phyloP scores from a whole-genome alignment of 176 grass and related monocot species.

The Oryza nivara region DNA sequence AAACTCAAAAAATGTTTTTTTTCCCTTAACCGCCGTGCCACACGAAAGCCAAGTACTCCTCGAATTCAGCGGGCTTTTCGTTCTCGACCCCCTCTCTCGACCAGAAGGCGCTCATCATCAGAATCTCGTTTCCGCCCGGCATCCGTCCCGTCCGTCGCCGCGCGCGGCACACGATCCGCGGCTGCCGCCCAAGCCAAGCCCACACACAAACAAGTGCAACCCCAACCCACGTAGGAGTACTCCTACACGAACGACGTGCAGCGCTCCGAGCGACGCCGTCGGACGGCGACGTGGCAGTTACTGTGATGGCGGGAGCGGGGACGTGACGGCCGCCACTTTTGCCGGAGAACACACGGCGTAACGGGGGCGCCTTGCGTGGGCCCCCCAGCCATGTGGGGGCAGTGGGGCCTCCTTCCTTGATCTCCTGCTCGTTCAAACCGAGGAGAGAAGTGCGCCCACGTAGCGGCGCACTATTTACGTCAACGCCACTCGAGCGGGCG shows the following conservation, averaged over 20 bases:
- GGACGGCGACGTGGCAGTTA: constrained; percentile 27
- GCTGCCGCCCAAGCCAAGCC: neutral
- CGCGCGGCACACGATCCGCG: constrained; percentile 1
- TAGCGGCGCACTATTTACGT: neutral
- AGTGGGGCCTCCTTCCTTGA: too few relatives aligned
- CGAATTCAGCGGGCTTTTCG: constrained; percentile 24
- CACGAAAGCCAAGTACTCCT: constrained; percentile 25
- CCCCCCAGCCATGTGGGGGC: neutral
- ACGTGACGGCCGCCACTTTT: neutral
- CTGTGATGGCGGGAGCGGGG: neutral
- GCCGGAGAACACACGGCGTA: constrained; percentile 12
- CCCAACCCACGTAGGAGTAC: too few relatives aligned
- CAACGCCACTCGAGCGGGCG: neutral
- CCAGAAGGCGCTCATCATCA: neutral
- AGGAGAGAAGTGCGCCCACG: neutral
- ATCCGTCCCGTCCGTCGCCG: neutral
- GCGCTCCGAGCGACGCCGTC: neutral
- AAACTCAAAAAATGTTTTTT: neutral
- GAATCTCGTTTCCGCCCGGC: neutral
- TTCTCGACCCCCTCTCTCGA: neutral
- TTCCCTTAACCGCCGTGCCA: constrained; percentile 10
- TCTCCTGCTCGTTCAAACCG: neutral
- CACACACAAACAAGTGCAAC: too few relatives aligned
- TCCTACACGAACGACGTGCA: neutral
- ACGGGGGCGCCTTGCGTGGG: neutral